Base-by-base conservation (phyloP, 2,329 filamentous ascomycete species). In the Intubia oerlemansii region DNA sequence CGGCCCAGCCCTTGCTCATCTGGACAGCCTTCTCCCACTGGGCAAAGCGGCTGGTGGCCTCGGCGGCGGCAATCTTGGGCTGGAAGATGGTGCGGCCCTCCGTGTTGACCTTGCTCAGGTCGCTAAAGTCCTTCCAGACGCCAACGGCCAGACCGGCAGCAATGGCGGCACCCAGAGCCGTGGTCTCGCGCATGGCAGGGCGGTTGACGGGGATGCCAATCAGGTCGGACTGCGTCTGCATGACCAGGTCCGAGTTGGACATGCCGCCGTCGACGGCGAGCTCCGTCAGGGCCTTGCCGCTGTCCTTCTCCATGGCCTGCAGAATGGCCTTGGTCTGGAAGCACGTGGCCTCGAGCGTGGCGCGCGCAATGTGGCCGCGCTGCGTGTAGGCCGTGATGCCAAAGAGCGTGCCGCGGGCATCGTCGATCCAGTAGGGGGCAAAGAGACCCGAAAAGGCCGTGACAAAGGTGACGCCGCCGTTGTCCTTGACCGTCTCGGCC, bases 401-500 rank as follows among this genome's bases (percentile, higher is more conserved):
- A 41, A 85, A 84, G 33, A 88, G 68, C 7, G 82, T 91, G 35
- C 82, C 82, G 47, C 82, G 75, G 11, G 81, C 81, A 50, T 91
- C 79, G 45, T 91, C 81, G 37, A 91, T 85, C 82, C 82, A 92
- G 51, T 92, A 92, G 1, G 82, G 82, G 1, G 82, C 82, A 45
- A 91, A 91, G 4, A 92, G 62, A 31, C 82, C 82, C 47, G 74
- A 82, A 47, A 92, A 92, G 2, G 82, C 82, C 3, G 82, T 92
- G 35, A 92, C 82, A 42, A 92, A 72, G 12, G 84, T 68, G 32
- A 81, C 74, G 6, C 82, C 82, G 32, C 81, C 82, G 35, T 76
- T 91, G 48, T 91, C 76, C 7, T 55, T 42, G 8, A 69, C 62
- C 0, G 54, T 57, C 41, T 53, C 50, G 18, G 62, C 63, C 16